Percentiles rank a stretch among this genome's conserved stretches.
Conservation (phyloP, 306 rosid species). For the Heteromeles arbutifolia region DNA sequence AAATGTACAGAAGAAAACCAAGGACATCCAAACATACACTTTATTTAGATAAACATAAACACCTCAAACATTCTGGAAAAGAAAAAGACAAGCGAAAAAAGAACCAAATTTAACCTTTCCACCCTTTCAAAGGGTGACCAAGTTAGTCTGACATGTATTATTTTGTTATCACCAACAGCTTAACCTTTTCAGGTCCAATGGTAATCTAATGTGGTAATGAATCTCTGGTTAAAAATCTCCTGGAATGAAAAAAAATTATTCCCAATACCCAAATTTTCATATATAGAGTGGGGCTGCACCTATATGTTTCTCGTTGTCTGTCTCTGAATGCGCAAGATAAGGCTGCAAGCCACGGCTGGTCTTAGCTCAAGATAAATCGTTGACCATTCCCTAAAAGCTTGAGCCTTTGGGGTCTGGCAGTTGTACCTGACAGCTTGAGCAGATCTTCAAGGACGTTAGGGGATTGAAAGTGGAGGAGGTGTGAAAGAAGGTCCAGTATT, state of each 20-base stretch:
- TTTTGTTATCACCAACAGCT: background rate
- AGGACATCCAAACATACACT: background rate
- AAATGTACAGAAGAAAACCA: constrained; percentile 8
- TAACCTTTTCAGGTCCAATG: background rate
- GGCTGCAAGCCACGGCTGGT: too few relatives aligned
- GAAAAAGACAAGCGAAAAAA: background rate
- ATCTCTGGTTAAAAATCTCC: background rate
- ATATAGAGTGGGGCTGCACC: background rate
- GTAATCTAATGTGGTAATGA: background rate
- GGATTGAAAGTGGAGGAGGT: background rate
- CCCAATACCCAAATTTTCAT: background rate
- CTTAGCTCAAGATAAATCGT: background rate
- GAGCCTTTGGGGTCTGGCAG: too few relatives aligned
- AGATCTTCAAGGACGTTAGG: background rate
- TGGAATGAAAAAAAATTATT: background rate
- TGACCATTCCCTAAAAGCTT: background rate
- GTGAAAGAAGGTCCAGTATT: background rate
- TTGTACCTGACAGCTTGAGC: background rate
- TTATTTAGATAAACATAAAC: background rate
- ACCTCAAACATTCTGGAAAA: background rate
- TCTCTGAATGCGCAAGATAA: too few relatives aligned
- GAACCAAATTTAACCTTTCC: background rate
- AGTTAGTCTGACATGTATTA: background rate
- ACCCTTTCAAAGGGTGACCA: background rate
- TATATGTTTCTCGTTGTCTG: too few relatives aligned